Base-by-base conservation (phyloP, 2,329 filamentous ascomycete genomes). In the Phyllosticta capitalensis region DNA sequence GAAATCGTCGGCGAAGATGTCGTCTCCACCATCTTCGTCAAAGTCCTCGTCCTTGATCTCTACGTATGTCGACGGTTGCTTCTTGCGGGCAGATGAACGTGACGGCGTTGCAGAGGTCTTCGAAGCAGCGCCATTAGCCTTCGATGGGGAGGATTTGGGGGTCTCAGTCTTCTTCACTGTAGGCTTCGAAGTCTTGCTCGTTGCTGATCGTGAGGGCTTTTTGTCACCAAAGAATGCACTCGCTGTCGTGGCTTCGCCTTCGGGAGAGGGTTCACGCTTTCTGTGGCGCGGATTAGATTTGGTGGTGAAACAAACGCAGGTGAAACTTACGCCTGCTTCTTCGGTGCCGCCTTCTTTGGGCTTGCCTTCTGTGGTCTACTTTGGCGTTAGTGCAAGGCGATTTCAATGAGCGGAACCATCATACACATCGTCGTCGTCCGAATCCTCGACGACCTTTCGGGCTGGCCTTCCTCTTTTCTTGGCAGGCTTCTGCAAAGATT, bases 1-100 rank as follows among this genome's bases (percentile, higher is more conserved):
- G 33, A 81, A 81, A 64, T 89, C 85, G 3, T 87, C 86, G 14
- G 86, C 88, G 72, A 92, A 92, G 20, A 96, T 91, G 66, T 96
- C 92, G 64, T 90, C 88, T n/a, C 83, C 87, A 2, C 74, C 80
- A 52, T 83, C 86, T 54, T 76, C 68, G 51, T 76, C 71, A 5
- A 69, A 66, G 63, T 82, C 79, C 33, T 85, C 86, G 57, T 89
- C 87, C 20, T 89, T 83, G 64, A 87, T 64, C 63, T 67, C 62
- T 60, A 62, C 71, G 69, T 68, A 71, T 65, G 72, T 75, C 60
- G 74, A 72, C 9, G 66, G 69, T 62, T 76, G 76, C 69, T 78
- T 79, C 55, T 68, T 66, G 56, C 74, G 67, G 9, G 68, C 66
- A 33, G 74, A 75, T 5, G 67, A 64, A 60, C 70, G 71, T 7